Evolutionary conservation across 2,329 filamentous ascomycete genomes (phyloP), one percentile per base, ranked within the genome.

Genomic region (Scytalidium lignicola): DNA sequence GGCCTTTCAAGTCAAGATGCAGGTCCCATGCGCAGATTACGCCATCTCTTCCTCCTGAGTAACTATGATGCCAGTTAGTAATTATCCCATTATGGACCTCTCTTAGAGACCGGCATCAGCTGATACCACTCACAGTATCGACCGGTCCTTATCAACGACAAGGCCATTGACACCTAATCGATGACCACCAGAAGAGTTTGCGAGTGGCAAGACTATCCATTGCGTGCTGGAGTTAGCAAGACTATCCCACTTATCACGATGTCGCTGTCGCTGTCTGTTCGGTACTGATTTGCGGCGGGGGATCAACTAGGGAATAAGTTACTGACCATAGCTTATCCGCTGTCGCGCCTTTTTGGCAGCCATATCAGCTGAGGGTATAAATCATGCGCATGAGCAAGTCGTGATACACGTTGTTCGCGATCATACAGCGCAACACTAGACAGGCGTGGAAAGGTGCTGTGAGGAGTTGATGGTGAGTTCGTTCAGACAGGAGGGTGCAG

Each of bases 1-100:
- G 48, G 41, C 51, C 48, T 23, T 45, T 50, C 55, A 88, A 74
- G 65, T 90, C 79, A 62, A 88, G 80, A 62, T 89, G 81, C 47
- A 96, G 74, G 68, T 97, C 85, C 93, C 93, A 99, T 53, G 92
- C 90, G 72, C 93, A 99, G 58, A 99, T 86, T 45, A 93, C 87
- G 60, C 93, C 93, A 70, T 99, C 93, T 65, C 93, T 86, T 52
- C 93, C 93, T 57, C 90, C 93, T 42, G 93, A 96, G 72, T 97
- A 99, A 62, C 91, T 96, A 58, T 52, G 52, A 29, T 39, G n/a
- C 23, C n/a, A 46, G 2, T 28, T 10, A 23, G 50, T 13, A 40
- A 51, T 20, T 12, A 22, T 43, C 44, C 12, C 37, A 45, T 37
- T 26, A 41, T 15, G 12, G 18, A 9, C 19, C 17, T n/a, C 19